Conservation (phyloP, 2,329 filamentous ascomycete genomes). For the Basipetospora chlamydospora region DNA sequence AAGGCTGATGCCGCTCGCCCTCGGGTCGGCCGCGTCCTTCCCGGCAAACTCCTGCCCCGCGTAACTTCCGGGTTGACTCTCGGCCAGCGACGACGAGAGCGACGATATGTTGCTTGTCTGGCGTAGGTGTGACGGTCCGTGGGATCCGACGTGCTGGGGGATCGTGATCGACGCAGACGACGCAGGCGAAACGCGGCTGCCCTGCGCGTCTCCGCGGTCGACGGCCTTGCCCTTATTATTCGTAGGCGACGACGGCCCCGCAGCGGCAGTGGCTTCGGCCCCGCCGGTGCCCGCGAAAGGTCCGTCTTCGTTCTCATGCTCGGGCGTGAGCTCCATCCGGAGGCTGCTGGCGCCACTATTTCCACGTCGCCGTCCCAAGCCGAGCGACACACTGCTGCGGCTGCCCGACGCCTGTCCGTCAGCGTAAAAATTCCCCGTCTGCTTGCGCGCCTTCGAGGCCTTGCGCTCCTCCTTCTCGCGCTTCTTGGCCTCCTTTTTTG, state of each 20-base stretch:
- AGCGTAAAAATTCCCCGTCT: slow-evolving; percentile 19
- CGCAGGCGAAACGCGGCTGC: too few relatives aligned
- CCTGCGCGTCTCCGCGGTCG: slow-evolving; percentile 31
- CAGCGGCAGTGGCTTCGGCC: slow-evolving; percentile 13
- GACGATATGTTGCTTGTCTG: slow-evolving; percentile 83
- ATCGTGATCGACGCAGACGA: slow-evolving; percentile 23
- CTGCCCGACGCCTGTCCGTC: slow-evolving; percentile 36
- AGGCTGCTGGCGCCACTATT: slow-evolving; percentile 47
- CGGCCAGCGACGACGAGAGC: slow-evolving; percentile 59
- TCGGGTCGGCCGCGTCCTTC: slow-evolving; percentile 29
- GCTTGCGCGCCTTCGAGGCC: slow-evolving; percentile 47
- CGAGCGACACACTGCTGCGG: slow-evolving; percentile 50
- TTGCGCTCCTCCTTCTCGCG: slow-evolving; percentile 76
- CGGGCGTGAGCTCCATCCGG: slow-evolving; percentile 38
- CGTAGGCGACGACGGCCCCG: too few relatives aligned
- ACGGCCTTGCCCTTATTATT: slow-evolving; percentile 60
- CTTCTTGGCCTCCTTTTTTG: slow-evolving; percentile 68
- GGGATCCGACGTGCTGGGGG: slow-evolving; percentile 31
- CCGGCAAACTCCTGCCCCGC: slow-evolving; percentile 14
- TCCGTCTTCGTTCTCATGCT: slow-evolving; percentile 11
- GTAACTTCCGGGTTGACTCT: slow-evolving; percentile 46
- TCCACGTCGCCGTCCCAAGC: slow-evolving; percentile 41
- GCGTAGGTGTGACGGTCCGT: slow-evolving; percentile 55
- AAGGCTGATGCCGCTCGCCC: slow-evolving; percentile 39
- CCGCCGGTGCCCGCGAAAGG: too few relatives aligned